phyloP scores from a whole-genome alignment of 176 grass and related monocot genomes.

The Dactylis glomerata region DNA sequence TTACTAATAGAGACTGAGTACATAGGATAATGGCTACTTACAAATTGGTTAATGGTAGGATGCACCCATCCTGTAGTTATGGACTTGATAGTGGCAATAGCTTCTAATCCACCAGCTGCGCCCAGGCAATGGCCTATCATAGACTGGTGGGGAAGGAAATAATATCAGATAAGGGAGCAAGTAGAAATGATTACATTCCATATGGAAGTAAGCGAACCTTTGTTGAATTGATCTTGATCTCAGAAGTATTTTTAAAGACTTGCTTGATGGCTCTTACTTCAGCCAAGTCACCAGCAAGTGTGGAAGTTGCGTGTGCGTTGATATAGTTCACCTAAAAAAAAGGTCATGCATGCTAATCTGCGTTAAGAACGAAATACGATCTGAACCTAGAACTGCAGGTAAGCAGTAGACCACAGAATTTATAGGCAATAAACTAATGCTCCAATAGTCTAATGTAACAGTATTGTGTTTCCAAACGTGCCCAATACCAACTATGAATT shows the following conservation, averaged over 20 bases:
- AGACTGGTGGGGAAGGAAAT: constrained; percentile 35
- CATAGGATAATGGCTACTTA: constrained; percentile 20
- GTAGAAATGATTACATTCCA: background rate
- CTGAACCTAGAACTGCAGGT: background rate
- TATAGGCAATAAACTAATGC: background rate
- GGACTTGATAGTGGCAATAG: constrained; percentile 54
- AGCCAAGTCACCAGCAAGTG: constrained; percentile 60
- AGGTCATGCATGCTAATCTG: background rate
- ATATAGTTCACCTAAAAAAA: constrained; percentile 56
- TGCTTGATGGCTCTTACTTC: constrained; percentile 59
- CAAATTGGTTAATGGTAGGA: constrained; percentile 67
- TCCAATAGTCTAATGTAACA: background rate
- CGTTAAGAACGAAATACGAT: constrained; percentile 2
- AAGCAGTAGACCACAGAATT: background rate
- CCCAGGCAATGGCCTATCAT: constrained; percentile 69
- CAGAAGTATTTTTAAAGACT: constrained; percentile 48
- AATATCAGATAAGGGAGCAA: background rate
- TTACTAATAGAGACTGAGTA: background rate
- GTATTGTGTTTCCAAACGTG: background rate
- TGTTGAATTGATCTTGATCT: constrained; percentile 70
- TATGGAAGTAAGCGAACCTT: constrained; percentile 45
- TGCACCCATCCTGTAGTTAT: constrained; percentile 59
- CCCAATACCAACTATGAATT: background rate
- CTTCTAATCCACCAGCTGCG: constrained; percentile 54
- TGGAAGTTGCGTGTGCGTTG: constrained; percentile 71